Conservation (phyloP, 2,329 filamentous ascomycete species). For the Colletotrichum noveboracense region DNA sequence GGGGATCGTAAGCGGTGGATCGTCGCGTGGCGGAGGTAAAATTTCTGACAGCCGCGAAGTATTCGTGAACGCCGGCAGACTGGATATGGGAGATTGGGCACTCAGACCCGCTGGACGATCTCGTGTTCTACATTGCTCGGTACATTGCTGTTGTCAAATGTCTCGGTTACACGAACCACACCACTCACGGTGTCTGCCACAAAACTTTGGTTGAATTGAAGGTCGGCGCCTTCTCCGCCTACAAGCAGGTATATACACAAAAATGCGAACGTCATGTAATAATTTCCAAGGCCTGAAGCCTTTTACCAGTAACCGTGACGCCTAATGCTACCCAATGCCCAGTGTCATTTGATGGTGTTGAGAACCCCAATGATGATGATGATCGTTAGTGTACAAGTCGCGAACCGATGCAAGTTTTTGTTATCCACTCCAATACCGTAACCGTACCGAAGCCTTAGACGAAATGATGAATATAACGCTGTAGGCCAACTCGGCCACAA, state of each 20-base stretch:
- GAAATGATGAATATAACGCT: constrained; percentile 16
- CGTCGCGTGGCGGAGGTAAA: background rate
- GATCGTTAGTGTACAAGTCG: constrained; percentile 21
- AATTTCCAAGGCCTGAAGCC: background rate
- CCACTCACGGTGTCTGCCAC: background rate
- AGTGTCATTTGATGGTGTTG: constrained; percentile 14
- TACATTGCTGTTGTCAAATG: background rate
- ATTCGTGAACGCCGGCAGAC: background rate
- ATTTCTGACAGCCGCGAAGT: background rate
- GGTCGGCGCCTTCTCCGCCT: background rate
- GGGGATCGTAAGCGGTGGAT: background rate
- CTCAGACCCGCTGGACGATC: background rate
- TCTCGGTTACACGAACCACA: background rate
- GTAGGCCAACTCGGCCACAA: constrained; percentile 18
- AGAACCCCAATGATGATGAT: constrained; percentile 15
- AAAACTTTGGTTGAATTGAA: constrained; percentile 6
- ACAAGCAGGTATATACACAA: constrained; percentile 10
- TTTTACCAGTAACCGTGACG: constrained; percentile 7
- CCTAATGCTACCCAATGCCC: constrained; percentile 19
- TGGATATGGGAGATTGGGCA: background rate
- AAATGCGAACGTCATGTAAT: background rate
- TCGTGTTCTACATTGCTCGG: background rate
- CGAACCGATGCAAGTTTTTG: constrained; percentile 18
- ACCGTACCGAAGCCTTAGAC: constrained; percentile 20
- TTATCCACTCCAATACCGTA: constrained; percentile 20